Conservation (phyloP, 2,329 filamentous ascomycete species). For the Diplodia sapinea region DNA sequence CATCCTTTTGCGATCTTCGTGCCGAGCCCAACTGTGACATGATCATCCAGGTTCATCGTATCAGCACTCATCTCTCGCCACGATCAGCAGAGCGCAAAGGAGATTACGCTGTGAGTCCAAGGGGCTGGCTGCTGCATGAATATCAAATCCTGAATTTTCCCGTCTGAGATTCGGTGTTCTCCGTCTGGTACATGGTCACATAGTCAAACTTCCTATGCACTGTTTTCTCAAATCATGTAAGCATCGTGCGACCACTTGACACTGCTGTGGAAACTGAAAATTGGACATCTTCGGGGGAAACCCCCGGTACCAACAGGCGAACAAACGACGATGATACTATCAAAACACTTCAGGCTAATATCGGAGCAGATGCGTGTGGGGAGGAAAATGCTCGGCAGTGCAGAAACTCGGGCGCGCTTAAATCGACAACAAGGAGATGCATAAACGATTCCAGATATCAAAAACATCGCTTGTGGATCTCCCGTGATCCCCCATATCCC, state of each 20-base stretch:
- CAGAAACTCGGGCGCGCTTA: neutral
- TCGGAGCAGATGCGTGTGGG: neutral
- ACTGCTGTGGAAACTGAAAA: neutral
- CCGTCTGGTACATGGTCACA: too few relatives aligned
- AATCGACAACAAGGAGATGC: neutral
- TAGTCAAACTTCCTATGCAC: too few relatives aligned
- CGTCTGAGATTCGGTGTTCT: neutral
- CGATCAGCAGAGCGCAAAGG: neutral
- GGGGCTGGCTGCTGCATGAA: neutral
- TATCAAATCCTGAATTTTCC: neutral
- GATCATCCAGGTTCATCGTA: neutral
- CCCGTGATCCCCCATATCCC: neutral
- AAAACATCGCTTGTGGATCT: conserved; percentile 1
- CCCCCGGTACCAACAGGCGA: neutral
- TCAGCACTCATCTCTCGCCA: neutral
- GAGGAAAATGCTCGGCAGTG: neutral
- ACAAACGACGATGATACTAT: conserved; percentile 2
- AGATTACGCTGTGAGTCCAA: neutral
- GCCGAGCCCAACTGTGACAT: neutral
- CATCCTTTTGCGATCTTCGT: too few relatives aligned
- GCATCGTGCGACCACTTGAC: neutral
- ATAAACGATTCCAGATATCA: neutral
- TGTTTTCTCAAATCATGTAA: too few relatives aligned
- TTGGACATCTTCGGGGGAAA: conserved; percentile 3
- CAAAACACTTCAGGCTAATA: neutral